A percentile compares a stretch with the other conserved stretches of the same genome.
Evolutionary conservation across 78 protist genomes (phyloP).

Genomic region (Dictyostelium capitatum): DNA sequence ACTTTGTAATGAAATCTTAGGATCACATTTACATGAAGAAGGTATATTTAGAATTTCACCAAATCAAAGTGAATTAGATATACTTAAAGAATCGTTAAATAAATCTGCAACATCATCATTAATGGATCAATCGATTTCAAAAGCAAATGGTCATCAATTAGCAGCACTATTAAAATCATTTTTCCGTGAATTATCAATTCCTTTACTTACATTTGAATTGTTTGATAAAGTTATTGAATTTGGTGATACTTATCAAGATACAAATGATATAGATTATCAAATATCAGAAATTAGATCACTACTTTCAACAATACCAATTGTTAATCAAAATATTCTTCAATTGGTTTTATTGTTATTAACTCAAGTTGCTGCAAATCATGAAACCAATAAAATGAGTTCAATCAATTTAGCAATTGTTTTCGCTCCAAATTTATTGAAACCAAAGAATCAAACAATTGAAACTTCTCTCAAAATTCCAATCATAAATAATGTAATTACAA

Average conservation of each 20-base stretch:
- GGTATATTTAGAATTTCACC: slow-evolving; percentile 79
- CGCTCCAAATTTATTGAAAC: slow-evolving; percentile 74
- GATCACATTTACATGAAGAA: slow-evolving; percentile 10
- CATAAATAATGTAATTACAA: slow-evolving; percentile 58
- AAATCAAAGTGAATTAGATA: slow-evolving; percentile 65
- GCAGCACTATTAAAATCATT: slow-evolving; percentile 54
- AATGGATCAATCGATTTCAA: slow-evolving; percentile 8
- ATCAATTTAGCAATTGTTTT: slow-evolving; percentile 80
- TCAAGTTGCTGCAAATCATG: not conserved
- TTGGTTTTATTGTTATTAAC: not conserved
- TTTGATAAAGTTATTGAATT: slow-evolving; percentile 52
- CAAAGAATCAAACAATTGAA: slow-evolving; percentile 57
- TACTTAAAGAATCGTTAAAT: slow-evolving; percentile 47
- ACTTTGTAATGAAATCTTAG: slow-evolving; percentile 28
- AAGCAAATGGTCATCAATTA: slow-evolving; percentile 34
- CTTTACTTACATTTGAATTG: slow-evolving; percentile 54
- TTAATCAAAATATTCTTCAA: slow-evolving; percentile 57
- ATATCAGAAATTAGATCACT: not conserved
- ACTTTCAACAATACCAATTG: slow-evolving; percentile 17
- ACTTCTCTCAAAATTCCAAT: slow-evolving; percentile 67
- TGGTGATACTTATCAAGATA: not conserved
- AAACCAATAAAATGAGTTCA: slow-evolving; percentile 62
- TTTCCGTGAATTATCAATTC: slow-evolving; percentile 46
- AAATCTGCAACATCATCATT: not conserved
- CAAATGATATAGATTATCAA: not conserved